Base-by-base conservation (phyloP, 225 moss, liverwort and hornwort species). In the Thuidium tamariscinum region DNA sequence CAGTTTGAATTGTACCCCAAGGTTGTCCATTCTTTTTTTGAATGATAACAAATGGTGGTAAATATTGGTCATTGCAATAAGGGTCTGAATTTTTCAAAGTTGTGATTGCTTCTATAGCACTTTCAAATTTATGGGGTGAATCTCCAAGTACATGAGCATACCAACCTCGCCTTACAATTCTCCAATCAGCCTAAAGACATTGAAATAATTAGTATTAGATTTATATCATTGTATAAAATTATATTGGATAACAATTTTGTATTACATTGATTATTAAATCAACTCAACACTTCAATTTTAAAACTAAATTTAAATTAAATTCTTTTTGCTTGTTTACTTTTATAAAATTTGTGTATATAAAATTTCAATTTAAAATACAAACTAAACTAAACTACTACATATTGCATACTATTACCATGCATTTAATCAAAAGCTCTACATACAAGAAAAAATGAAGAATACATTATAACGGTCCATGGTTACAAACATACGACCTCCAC, bases 381-480 rank as follows among this genome's bases (percentile, higher is more conserved):
- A 48, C 0, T 11, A 32, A 48, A 8, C 2, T 69, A 49, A 6
- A 19, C 11, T 25, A 16, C 7, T 25, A 7, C 1, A 29, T 1
- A 18, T 73, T 62, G 3, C 6, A 22, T 30, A 16, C 5, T 18
- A 13, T 34, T 3, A 44, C 9, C 1, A 37, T 48, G 11, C 3
- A 30, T 20, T 16, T 21, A 21, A 39, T 37, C 11, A 3, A 10
- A 49, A 11, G 5, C 18, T 56, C 6, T n/a, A 41, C 2, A 20
- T 17, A 15, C 3, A 60, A 49, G 5, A 27, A 71, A 71, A 51
- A 42, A 18, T 64, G 7, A 84, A 61, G 8, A 48, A 73, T 92
- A 95, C 95, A 95, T 95, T 95, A 64, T 95, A 95, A 70, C 89
- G 94, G 76, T 95, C 96, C 96, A 97, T 97, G 7, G 96, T 97